Percentiles rank a stretch among this genome's conserved stretches.
phyloP scores from a whole-genome alignment of 345 rosid genomes.

The Excoecaria agallocha region DNA sequence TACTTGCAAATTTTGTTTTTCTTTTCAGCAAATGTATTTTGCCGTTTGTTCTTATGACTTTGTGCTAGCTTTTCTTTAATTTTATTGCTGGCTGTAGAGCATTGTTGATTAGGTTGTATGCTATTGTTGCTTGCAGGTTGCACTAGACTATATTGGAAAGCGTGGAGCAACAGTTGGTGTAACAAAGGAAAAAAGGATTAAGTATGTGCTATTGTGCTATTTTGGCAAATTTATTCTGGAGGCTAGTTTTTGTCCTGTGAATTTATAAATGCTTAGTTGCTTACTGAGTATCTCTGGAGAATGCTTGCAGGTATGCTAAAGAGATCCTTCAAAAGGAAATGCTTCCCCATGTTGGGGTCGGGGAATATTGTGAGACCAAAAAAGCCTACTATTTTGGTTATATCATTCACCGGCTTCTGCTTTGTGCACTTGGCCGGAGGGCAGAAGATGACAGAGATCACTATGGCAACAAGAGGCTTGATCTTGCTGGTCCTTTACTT shows the following conservation, averaged over 20 bases:
- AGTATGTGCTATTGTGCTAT: slow-evolving; percentile 45
- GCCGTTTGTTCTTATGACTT: background rate
- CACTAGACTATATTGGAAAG: slow-evolving; percentile 93
- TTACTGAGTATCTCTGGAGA: slow-evolving; percentile 25
- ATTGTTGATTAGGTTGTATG: slow-evolving; percentile 3
- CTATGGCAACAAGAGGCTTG: slow-evolving; percentile 98
- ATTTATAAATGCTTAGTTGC: slow-evolving; percentile 12
- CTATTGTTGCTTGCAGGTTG: slow-evolving; percentile 51
- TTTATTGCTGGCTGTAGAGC: background rate
- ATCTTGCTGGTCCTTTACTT: slow-evolving; percentile 98
- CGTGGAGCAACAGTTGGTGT: slow-evolving; percentile 98
- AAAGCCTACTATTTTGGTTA: slow-evolving; percentile 87
- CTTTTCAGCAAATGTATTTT: background rate
- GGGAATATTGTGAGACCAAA: slow-evolving; percentile 89
- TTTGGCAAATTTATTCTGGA: slow-evolving; percentile 24
- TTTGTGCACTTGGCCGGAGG: slow-evolving; percentile 91
- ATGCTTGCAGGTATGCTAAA: slow-evolving; percentile 71
- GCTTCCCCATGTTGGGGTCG: slow-evolving; percentile 98
- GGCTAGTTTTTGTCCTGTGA: slow-evolving; percentile 15
- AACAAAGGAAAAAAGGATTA: slow-evolving; percentile 89
- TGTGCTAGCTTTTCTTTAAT: background rate
- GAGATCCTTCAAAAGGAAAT: slow-evolving; percentile 98
- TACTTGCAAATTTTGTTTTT: background rate
- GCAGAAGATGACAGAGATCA: slow-evolving; percentile 99
- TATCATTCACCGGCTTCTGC: slow-evolving; percentile 85